These are phyloP conservation scores for Sphagnum tenellum DNA, from an alignment of 225 moss, liverwort and hornwort genomes.

Conservation along the genomic window DNA sequence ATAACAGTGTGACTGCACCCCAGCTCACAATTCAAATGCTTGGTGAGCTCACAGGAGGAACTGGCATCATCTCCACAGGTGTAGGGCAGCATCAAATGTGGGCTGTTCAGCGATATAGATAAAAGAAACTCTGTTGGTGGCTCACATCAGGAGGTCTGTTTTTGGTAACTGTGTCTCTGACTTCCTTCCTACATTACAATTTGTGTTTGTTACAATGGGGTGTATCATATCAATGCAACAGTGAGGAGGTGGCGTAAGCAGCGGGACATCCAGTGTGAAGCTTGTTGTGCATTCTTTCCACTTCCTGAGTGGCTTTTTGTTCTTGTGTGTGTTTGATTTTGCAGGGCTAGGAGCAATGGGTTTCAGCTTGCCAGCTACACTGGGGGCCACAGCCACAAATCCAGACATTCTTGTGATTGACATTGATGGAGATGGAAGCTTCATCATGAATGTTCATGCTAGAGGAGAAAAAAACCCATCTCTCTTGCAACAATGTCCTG, in stretches of 20 bases:
- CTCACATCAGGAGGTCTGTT: slow-evolving; percentile 77
- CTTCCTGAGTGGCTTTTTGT: neutral
- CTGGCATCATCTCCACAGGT: slow-evolving; percentile 87
- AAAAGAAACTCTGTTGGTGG: slow-evolving; percentile 86
- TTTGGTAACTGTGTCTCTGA: too few relatives aligned
- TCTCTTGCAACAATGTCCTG: too few relatives aligned
- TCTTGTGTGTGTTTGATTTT: neutral
- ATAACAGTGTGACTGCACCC: slow-evolving; percentile 55
- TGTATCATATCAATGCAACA: too few relatives aligned
- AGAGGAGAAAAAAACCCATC: too few relatives aligned
- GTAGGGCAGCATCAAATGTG: slow-evolving; percentile 99
- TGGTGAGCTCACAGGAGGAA: slow-evolving; percentile 70
- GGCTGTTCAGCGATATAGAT: slow-evolving; percentile 88
- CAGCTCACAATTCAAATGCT: slow-evolving; percentile 77
- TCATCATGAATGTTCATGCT: slow-evolving; percentile 90
- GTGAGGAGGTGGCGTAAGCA: too few relatives aligned
- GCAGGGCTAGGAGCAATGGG: slow-evolving; percentile 95
- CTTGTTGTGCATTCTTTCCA: too few relatives aligned
- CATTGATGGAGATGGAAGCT: slow-evolving; percentile 97
- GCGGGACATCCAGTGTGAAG: too few relatives aligned
- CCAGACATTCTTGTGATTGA: slow-evolving; percentile 81
- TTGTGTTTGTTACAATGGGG: too few relatives aligned
- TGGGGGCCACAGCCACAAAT: slow-evolving; percentile 79
- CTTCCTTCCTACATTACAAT: too few relatives aligned
- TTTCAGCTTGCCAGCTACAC: slow-evolving; percentile 88